Percentiles rank a stretch among this genome's conserved stretches.
These are phyloP conservation scores for Trichoderma koningii DNA, from an alignment of 2,329 filamentous ascomycete species.

Conservation along the genomic window DNA sequence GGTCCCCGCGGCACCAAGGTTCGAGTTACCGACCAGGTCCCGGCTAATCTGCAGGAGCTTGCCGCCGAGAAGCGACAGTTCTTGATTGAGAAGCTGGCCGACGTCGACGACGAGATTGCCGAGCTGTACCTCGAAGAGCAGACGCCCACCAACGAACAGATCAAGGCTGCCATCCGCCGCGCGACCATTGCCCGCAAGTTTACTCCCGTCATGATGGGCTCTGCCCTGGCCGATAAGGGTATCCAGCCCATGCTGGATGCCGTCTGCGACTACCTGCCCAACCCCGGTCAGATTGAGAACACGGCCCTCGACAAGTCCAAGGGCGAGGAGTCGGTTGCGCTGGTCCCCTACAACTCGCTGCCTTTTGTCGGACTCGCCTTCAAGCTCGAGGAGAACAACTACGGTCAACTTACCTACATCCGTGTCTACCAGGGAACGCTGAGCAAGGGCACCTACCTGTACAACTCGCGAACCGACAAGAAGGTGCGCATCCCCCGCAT, in stretches of 20 bases:
- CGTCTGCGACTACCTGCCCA: constrained; percentile 93
- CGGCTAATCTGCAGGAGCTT: constrained; percentile 73
- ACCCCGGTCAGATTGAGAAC: constrained; percentile 87
- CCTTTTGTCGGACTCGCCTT: constrained; percentile 96
- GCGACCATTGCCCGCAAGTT: constrained; percentile 90
- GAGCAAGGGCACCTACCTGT: constrained; percentile 85
- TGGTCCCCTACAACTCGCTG: constrained; percentile 89
- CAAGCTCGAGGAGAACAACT: constrained; percentile 98
- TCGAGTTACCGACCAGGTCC: constrained; percentile 75
- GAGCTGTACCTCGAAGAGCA: constrained; percentile 90
- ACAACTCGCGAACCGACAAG: constrained; percentile 91
- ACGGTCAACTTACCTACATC: constrained; percentile 96
- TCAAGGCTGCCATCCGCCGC: constrained; percentile 88
- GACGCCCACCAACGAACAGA: constrained; percentile 75
- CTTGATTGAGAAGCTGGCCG: constrained; percentile 91
- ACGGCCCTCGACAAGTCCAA: constrained; percentile 81
- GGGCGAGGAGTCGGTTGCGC: constrained; percentile 76
- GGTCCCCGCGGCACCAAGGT: constrained; percentile 79
- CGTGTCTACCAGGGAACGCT: constrained; percentile 95
- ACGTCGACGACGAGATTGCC: constrained; percentile 97
- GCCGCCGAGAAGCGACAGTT: constrained; percentile 80
- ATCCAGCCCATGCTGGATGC: constrained; percentile 96
- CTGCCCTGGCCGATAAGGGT: constrained; percentile 89
- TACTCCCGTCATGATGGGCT: constrained; percentile 94
- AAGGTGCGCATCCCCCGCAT: constrained; percentile 96